Percentiles rank a stretch among this genome's conserved stretches.
Conservation (phyloP, 2,329 filamentous ascomycete species). For the Xylariaceae sp. region DNA sequence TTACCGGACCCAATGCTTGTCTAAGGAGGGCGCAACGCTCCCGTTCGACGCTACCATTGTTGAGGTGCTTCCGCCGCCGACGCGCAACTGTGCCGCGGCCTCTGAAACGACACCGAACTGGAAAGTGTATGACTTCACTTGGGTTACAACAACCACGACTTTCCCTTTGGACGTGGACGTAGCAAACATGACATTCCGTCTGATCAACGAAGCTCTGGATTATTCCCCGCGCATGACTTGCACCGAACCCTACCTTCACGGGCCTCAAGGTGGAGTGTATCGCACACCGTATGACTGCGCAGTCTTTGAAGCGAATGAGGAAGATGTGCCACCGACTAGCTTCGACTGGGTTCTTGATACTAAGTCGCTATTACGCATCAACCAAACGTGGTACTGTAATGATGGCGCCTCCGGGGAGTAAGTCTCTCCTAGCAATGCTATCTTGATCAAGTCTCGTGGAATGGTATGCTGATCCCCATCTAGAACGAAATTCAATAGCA, state of each 20-base stretch:
- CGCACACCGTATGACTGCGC: conserved; percentile 8
- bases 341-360: conserved; percentile 16
- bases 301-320: conserved; percentile 16
- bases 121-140: conserved; percentile 6
- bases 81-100: conserved; percentile 5
- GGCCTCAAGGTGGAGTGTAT: conserved; percentile 4
- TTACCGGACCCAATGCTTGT: not conserved
- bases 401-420: conserved; percentile 6
- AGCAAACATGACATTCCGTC: conserved; percentile 13
- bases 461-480: not conserved
- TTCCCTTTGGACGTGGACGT: not conserved
- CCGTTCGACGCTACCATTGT: conserved; percentile 12
- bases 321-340: conserved; percentile 10
- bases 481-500: conserved; percentile 14
- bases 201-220: conserved; percentile 6
- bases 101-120: conserved; percentile 10
- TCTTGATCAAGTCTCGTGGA: too few species aligned
- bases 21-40: not conserved
- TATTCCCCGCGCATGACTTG: conserved; percentile 19
- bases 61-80: conserved; percentile 2
- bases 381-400: conserved; percentile 17
- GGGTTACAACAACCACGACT: conserved; percentile 3
- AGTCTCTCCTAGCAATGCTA: not conserved
- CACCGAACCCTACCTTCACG: conserved; percentile 4
- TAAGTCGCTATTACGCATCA: conserved; percentile 3